Conservation (phyloP, 305 asterid species). For the Fraxinus nigra region DNA sequence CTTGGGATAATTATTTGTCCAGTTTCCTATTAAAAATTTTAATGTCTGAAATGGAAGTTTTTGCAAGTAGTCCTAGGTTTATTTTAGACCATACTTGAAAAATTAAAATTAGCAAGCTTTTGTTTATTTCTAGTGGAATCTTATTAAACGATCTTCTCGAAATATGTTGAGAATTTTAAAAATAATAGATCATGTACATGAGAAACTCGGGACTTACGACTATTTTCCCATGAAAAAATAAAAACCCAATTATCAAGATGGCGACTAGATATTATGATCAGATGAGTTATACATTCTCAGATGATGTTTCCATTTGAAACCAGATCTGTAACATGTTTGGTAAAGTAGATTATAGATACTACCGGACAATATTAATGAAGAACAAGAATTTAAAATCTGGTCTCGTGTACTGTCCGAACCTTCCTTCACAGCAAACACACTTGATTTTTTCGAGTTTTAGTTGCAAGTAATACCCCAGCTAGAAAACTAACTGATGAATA, state of each 20-base stretch:
- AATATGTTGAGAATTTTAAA: neutral
- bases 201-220: neutral
- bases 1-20: neutral
- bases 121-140: neutral
- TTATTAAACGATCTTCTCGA: neutral
- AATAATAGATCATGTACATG: neutral
- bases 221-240: neutral
- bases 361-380: neutral
- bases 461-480: slow-evolving; percentile 4
- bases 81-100: neutral
- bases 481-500: slow-evolving; percentile 3
- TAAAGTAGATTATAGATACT: neutral
- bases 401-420: neutral
- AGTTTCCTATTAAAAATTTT: neutral
- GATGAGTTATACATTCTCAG: neutral
- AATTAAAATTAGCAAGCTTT: neutral
- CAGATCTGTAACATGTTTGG: neutral
- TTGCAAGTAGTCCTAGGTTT: neutral
- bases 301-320: neutral
- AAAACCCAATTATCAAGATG: neutral
- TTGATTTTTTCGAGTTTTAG: neutral
- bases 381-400: neutral
- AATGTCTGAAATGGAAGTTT: neutral
- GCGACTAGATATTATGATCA: neutral
- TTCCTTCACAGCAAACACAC: neutral